Conservation (phyloP, 371 early-diverging fungal genomes). For the Apophysomyces sp. region DNA sequence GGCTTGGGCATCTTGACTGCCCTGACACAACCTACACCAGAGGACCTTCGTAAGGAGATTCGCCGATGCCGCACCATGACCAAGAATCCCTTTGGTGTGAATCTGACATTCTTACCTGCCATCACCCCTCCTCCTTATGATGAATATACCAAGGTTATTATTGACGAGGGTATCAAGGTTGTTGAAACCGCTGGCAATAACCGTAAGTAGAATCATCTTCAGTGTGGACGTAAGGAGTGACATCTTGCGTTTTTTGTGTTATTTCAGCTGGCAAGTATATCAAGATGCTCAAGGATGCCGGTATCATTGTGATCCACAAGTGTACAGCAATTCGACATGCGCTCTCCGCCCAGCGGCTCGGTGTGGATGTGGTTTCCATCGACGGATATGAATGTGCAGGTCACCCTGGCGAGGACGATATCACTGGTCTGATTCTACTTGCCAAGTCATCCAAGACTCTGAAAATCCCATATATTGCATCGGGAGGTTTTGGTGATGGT, state of each 20-base stretch:
- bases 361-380: slow-evolving; percentile 68
- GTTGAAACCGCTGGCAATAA: slow-evolving; percentile 74
- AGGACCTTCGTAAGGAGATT: slow-evolving; percentile 70
- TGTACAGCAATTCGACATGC: slow-evolving; percentile 80
- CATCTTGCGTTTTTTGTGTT: not conserved
- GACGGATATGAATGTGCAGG: slow-evolving; percentile 87
- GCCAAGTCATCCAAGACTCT: slow-evolving; percentile 69
- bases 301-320: slow-evolving; percentile 74
- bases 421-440: slow-evolving; percentile 71
- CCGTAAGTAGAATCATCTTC: slow-evolving; percentile 50
- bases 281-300: slow-evolving; percentile 75
- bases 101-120: slow-evolving; percentile 66
- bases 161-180: slow-evolving; percentile 78
- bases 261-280: slow-evolving; percentile 65
- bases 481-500: slow-evolving; percentile 80
- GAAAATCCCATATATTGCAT: slow-evolving; percentile 70
- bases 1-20: slow-evolving; percentile 93
- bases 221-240: not conserved
- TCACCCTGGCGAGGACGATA: slow-evolving; percentile 84
- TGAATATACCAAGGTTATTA: slow-evolving; percentile 72
- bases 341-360: slow-evolving; percentile 60
- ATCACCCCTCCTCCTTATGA: slow-evolving; percentile 79
- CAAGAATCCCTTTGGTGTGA: slow-evolving; percentile 78
- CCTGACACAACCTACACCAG: slow-evolving; percentile 85
- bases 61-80: slow-evolving; percentile 75